Evolutionary conservation across 2,329 filamentous ascomycete genomes (phyloP).

Genomic region (Davidsoniella neocaledoniae): DNA sequence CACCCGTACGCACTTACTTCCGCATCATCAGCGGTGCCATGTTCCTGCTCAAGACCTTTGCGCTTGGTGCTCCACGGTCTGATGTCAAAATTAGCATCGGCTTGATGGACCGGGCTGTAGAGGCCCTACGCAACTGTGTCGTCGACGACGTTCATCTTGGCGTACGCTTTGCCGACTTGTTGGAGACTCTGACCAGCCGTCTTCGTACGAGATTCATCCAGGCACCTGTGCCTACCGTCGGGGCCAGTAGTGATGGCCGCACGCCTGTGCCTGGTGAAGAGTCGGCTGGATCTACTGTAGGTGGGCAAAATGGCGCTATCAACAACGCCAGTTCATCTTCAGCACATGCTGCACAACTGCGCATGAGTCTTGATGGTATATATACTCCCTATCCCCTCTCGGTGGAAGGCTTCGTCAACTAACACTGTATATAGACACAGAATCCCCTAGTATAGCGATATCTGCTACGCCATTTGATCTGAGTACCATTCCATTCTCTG

Average conservation of each 20-base stretch:
- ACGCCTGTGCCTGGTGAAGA: slow-evolving; percentile 15
- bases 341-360: too few species aligned
- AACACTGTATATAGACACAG: background rate
- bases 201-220: slow-evolving; percentile 60
- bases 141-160: slow-evolving; percentile 75
- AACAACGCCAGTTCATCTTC: too few species aligned
- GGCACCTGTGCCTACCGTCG: slow-evolving; percentile 25
- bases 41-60: slow-evolving; percentile 73
- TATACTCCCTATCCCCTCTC: background rate
- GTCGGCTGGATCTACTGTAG: background rate
- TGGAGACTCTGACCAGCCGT: slow-evolving; percentile 61
- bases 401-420: background rate
- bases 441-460: slow-evolving; percentile 27
- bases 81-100: slow-evolving; percentile 61
- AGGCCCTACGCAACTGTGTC: slow-evolving; percentile 58
- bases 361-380: background rate
- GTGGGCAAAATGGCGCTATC: background rate
- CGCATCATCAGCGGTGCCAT: slow-evolving; percentile 73
- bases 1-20: slow-evolving; percentile 71
- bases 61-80: slow-evolving; percentile 59
- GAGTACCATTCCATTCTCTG: slow-evolving; percentile 36
- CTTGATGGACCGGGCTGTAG: slow-evolving; percentile 58
- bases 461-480: slow-evolving; percentile 48
- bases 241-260: slow-evolving; percentile 20
- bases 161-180: slow-evolving; percentile 67